Conservation (phyloP, 306 rosid species). For the Rubus parviflorus region DNA sequence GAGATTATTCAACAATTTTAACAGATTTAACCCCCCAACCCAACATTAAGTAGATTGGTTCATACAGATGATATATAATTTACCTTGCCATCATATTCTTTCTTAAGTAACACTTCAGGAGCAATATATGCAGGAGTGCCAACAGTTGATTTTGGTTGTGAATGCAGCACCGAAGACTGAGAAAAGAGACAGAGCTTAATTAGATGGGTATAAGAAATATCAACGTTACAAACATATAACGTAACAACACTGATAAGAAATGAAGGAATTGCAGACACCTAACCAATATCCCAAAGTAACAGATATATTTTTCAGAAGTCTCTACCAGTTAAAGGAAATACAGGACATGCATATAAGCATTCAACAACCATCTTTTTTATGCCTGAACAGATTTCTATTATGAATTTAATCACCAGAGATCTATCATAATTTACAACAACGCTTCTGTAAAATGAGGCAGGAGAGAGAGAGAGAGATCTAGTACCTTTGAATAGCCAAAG, state of each 20-base stretch:
- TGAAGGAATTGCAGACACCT: not conserved
- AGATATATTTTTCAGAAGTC: not conserved
- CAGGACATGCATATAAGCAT: conserved; percentile 5
- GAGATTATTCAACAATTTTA: no score
- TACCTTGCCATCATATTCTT: conserved; percentile 99
- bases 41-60: not conserved
- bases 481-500: conserved; percentile 94
- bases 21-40: no score
- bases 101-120: conserved; percentile 93
- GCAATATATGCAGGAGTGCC: conserved; percentile 98
- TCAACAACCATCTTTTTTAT: conserved; percentile 14
- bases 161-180: conserved; percentile 92
- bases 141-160: conserved; percentile 96
- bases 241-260: not conserved
- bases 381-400: conserved; percentile 7
- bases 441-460: not conserved
- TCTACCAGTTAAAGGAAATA: not conserved
- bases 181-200: conserved; percentile 25
- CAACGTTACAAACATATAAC: not conserved
- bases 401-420: not conserved
- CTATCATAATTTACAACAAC: not conserved
- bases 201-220: conserved; percentile 23
- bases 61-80: conserved; percentile 1
- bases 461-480: not conserved
- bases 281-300: not conserved